Evolutionary conservation across 225 moss, liverwort and hornwort species (phyloP), one percentile per base, ranked within the genome.

Genomic region (Sphagnum contortum): DNA sequence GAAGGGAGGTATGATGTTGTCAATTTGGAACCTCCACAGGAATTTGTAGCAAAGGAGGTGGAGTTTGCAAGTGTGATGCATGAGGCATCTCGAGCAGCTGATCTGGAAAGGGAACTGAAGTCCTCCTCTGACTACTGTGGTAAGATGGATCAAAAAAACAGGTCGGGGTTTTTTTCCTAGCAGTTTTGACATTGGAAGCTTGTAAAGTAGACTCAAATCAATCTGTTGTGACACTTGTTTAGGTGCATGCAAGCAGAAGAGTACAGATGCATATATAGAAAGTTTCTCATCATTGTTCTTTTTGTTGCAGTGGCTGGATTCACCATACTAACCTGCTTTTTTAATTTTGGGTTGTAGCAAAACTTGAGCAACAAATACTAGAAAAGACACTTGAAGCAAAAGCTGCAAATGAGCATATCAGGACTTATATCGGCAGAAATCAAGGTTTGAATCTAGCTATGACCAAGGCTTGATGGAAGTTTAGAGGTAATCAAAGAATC

Each of bases 21-120:
- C 29, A 29, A 29, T 29, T 29, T 29, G 29, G 29, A 29, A 29
- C 29, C 29, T 29, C 29, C 29, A 29, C 57, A 67, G 67, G 58
- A 57, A 29, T 58, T 49, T 46, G 49, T 29, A 50, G 49, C 49
- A 3, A 67, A 67, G 48, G 58, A 67, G 67, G 57, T 44, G 44
- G 49, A 67, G 13, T 59, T 48, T 10, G 59, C 59, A 57, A 47
- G 14, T 48, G 57, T 14, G 29, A 29, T 10, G 9, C 67, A 58
- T 29, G 48, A 58, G 49, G 67, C 44, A 59, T 67, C 67, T 49
- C 14, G 6, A 53, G 49, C 47, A 44, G 45, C 58, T 48, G 59
- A 65, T 62, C 49, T 71, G 48, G 71, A 71, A 53, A 48, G 59
- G 45, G 57, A 71, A 47, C 64, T 70, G 11, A 63, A 70, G 55